Evolutionary conservation across 805 yeast genomes (phyloP).

Genomic region (Starmera pachycereana): DNA sequence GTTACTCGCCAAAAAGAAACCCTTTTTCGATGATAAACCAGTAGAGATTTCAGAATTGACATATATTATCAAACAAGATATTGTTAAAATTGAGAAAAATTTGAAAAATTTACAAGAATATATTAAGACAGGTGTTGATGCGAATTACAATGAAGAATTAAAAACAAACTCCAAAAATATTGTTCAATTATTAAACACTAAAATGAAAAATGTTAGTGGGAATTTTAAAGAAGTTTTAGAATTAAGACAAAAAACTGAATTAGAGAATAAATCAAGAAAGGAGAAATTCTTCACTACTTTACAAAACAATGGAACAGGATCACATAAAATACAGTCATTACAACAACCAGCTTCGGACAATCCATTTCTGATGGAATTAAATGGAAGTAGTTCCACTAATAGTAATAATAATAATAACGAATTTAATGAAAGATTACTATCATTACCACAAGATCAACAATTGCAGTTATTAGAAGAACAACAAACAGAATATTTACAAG

Average conservation of each 20-base stretch:
- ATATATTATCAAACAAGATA: slow-evolving; percentile 67
- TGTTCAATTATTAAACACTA: slow-evolving; percentile 75
- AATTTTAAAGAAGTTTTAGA: slow-evolving; percentile 87
- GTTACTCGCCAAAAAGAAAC: slow-evolving; percentile 74
- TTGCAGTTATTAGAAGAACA: slow-evolving; percentile 80
- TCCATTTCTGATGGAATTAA: slow-evolving; percentile 25
- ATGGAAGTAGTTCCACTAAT: not conserved
- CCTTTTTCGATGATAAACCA: slow-evolving; percentile 88
- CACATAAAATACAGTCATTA: slow-evolving; percentile 18
- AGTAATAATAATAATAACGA: too few species aligned
- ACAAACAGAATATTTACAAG: slow-evolving; percentile 62
- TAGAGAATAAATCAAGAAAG: slow-evolving; percentile 69
- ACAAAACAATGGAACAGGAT: slow-evolving; percentile 5
- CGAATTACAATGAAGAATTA: slow-evolving; percentile 34
- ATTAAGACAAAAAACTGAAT: slow-evolving; percentile 73
- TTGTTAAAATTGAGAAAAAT: slow-evolving; percentile 67
- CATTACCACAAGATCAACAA: slow-evolving; percentile 83
- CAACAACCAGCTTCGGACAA: slow-evolving; percentile 19
- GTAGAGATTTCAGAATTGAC: slow-evolving; percentile 90
- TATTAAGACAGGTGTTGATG: slow-evolving; percentile 29
- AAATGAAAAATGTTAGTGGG: slow-evolving; percentile 86
- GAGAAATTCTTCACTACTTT: slow-evolving; percentile 62
- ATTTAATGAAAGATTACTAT: slow-evolving; percentile 26
- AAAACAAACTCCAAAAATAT: slow-evolving; percentile 79
- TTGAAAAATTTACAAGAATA: slow-evolving; percentile 51